Percentiles rank a stretch among this genome's conserved stretches.
These are phyloP conservation scores for Sambucus nigra DNA, from an alignment of 129 eudicot species.

Conservation along the genomic window DNA sequence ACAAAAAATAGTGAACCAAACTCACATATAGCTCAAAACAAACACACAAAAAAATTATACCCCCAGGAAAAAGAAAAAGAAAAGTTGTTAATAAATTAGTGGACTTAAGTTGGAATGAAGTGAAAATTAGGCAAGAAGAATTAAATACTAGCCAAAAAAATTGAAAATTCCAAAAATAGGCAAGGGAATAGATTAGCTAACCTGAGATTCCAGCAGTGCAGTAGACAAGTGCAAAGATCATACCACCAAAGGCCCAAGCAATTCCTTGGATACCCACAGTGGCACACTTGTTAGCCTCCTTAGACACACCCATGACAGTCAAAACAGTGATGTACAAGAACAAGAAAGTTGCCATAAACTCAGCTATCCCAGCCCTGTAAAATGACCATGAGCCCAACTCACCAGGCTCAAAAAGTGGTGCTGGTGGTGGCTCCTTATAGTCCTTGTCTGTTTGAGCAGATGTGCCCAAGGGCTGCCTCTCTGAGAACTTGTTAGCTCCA, in stretches of 20 bases:
- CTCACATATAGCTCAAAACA: too few species aligned
- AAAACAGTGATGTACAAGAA: too few species aligned
- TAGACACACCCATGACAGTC: constrained; percentile 77
- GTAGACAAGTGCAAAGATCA: too few species aligned
- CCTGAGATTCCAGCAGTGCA: constrained; percentile 97
- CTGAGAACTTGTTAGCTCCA: constrained; percentile 83
- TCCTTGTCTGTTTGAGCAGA: constrained; percentile 84
- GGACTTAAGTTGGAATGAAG: neutral
- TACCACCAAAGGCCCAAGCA: too few species aligned
- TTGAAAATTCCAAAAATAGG: constrained; percentile 96
- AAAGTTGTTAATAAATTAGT: neutral
- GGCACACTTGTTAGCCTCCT: constrained; percentile 52
- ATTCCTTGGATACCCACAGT: too few species aligned
- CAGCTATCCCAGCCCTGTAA: constrained; percentile 92
- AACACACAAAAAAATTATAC: too few species aligned
- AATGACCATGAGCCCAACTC: constrained; percentile 84
- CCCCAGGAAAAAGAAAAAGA: neutral
- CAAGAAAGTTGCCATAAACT: constrained; percentile 83
- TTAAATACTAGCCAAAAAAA: constrained; percentile 53
- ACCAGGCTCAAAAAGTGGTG: constrained; percentile 78
- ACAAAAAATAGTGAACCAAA: too few species aligned
- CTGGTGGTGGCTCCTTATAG: constrained; percentile 87
- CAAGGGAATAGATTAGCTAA: constrained; percentile 92
- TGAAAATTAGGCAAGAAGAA: neutral
- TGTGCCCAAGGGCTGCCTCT: constrained; percentile 73